These are phyloP conservation scores for Pelargonium citronellum DNA, from an alignment of 441 rosid genomes.

Conservation along the genomic window DNA sequence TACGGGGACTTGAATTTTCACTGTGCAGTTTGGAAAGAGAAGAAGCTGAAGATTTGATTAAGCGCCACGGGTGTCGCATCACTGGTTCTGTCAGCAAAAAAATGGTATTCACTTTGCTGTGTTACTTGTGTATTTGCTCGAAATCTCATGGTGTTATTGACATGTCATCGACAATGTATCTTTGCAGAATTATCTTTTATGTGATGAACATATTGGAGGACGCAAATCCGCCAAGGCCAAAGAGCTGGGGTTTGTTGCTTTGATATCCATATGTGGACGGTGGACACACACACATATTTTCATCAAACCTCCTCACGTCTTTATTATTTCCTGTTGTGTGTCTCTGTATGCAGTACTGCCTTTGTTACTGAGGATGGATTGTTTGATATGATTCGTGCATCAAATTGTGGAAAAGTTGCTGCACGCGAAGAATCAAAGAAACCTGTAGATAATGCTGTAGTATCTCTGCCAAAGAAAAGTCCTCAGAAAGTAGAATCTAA, in stretches of 20 bases:
- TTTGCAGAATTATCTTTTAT: slow-evolving; percentile 82
- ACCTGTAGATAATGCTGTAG: slow-evolving; percentile 33
- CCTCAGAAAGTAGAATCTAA: slow-evolving; percentile 52
- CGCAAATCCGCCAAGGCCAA: slow-evolving; percentile 78
- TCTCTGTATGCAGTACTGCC: slow-evolving; percentile 44
- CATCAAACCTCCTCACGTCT: slow-evolving; percentile 21
- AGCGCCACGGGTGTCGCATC: slow-evolving; percentile 83
- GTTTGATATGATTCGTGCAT: slow-evolving; percentile 69
- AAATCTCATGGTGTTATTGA: slow-evolving; percentile 14
- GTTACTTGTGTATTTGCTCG: slow-evolving; percentile 16
- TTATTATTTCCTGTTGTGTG: neutral
- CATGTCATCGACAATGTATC: slow-evolving; percentile 26
- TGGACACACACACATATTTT: slow-evolving; percentile 3
- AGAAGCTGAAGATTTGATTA: slow-evolving; percentile 94
- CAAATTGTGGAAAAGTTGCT: slow-evolving; percentile 42
- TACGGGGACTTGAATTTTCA: slow-evolving; percentile 16
- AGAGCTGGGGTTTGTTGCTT: slow-evolving; percentile 71
- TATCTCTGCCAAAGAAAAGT: slow-evolving; percentile 44
- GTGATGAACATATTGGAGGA: slow-evolving; percentile 92
- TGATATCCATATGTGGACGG: slow-evolving; percentile 10
- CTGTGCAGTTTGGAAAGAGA: slow-evolving; percentile 82
- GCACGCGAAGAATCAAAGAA: slow-evolving; percentile 34
- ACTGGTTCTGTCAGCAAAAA: slow-evolving; percentile 97
- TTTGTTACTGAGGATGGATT: slow-evolving; percentile 89
- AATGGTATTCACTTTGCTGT: slow-evolving; percentile 44